phyloP scores from a whole-genome alignment of 176 grass and related monocot species.

The Puya raimondii region DNA sequence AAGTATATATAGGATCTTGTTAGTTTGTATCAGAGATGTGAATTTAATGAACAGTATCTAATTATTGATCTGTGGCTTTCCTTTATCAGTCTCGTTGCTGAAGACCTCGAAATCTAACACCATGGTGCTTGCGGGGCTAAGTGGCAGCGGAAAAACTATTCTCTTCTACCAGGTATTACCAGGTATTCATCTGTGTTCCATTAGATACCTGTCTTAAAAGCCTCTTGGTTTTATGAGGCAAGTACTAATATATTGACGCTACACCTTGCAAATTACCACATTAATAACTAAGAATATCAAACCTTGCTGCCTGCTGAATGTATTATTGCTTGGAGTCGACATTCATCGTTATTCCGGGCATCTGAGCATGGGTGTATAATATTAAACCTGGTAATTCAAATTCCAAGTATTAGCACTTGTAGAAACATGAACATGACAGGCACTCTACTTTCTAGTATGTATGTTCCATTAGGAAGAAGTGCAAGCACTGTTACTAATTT shows the following conservation, averaged over 20 bases:
- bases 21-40: background rate
- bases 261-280: no score
- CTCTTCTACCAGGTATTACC: conserved; percentile 95
- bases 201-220: background rate
- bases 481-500: no score
- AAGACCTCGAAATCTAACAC: conserved; percentile 66
- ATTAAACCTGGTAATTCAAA: no score
- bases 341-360: no score
- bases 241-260: no score
- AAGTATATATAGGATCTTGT: background rate
- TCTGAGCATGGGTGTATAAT: background rate
- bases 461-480: no score
- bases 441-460: no score
- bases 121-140: conserved; percentile 68
- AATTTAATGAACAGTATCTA: conserved; percentile 5
- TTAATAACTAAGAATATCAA: no score
- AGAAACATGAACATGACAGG: background rate
- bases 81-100: conserved; percentile 41
- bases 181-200: conserved; percentile 34
- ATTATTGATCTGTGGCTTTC: background rate
- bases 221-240: background rate
- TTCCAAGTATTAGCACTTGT: background rate
- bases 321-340: no score
- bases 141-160: conserved; percentile 83
- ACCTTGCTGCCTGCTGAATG: no score